phyloP scores from a whole-genome alignment of 371 early-diverging fungal genomes.

The Mucor saturninus region DNA sequence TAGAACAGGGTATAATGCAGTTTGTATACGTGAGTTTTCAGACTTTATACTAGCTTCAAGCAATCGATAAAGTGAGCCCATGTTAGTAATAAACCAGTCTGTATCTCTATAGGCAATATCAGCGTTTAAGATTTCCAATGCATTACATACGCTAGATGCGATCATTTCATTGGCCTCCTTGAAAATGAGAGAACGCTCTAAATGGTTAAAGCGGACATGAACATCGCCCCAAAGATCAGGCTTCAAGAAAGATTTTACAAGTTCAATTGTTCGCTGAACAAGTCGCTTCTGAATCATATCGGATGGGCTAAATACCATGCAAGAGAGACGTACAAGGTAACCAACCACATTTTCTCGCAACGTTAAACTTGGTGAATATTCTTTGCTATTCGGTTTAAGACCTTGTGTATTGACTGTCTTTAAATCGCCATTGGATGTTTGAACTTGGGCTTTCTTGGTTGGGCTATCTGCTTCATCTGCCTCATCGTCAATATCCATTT shows the following conservation, averaged over 20 bases:
- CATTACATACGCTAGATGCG: conserved; percentile 60
- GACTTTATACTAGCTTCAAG: conserved; percentile 72
- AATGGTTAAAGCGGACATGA: conserved; percentile 55
- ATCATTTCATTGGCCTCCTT: conserved; percentile 49
- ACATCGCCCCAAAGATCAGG: conserved; percentile 68
- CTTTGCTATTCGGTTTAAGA: conserved; percentile 22
- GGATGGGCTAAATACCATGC: conserved; percentile 61
- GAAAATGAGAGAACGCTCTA: conserved; percentile 50
- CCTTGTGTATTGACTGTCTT: conserved; percentile 25
- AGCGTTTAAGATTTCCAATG: conserved; percentile 72
- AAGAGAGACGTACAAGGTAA: conserved; percentile 77
- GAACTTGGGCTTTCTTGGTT: conserved; percentile 38
- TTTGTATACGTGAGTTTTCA: conserved; percentile 68
- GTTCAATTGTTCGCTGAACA: conserved; percentile 64
- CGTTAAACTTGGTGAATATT: conserved; percentile 58
- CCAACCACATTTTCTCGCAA: conserved; percentile 72
- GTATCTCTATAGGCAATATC: conserved; percentile 63
- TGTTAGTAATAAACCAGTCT: conserved; percentile 72
- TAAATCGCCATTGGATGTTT: conserved; percentile 31
- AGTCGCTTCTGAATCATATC: conserved; percentile 55
- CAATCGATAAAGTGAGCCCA: conserved; percentile 67
- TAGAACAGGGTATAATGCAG: conserved; percentile 71
- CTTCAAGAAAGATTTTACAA: conserved; percentile 65
- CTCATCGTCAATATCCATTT: conserved; percentile 23
- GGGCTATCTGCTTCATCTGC: conserved; percentile 20